Percentiles rank a stretch among this genome's conserved stretches.
Conservation (phyloP, 1,139 yeast species). For the Debaryomycetaceae sp. region DNA sequence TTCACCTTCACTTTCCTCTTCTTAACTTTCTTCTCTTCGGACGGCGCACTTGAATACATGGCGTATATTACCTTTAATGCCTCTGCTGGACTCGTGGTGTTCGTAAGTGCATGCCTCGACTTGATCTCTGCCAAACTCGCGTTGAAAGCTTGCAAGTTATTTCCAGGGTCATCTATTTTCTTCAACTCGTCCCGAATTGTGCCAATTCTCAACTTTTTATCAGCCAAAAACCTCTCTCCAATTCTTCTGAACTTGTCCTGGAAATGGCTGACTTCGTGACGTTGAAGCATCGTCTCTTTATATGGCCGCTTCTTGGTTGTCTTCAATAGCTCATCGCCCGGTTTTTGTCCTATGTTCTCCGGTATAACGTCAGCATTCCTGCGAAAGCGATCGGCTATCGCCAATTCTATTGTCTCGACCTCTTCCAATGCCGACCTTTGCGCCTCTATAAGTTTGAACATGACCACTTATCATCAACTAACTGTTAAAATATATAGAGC, state of each 20-base stretch:
- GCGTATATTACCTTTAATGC: slow-evolving; percentile 32
- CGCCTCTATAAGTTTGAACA: slow-evolving; percentile 33
- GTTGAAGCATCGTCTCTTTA: slow-evolving; percentile 53
- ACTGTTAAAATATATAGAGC: not conserved
- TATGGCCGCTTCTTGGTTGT: slow-evolving; percentile 29
- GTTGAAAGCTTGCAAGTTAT: slow-evolving; percentile 43
- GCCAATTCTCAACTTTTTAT: slow-evolving; percentile 13
- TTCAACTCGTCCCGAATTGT: slow-evolving; percentile 19
- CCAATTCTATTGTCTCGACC: slow-evolving; percentile 31
- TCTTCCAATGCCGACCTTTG: slow-evolving; percentile 39
- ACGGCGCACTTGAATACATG: slow-evolving; percentile 31
- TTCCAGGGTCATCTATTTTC: slow-evolving; percentile 23
- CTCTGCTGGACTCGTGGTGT: slow-evolving; percentile 19
- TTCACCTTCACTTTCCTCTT: slow-evolving; percentile 27
- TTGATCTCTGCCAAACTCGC: slow-evolving; percentile 30
- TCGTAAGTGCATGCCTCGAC: slow-evolving; percentile 14
- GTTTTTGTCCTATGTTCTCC: slow-evolving; percentile 7
- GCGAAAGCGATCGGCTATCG: slow-evolving; percentile 28
- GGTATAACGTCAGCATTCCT: slow-evolving; percentile 26
- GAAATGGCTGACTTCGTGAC: slow-evolving; percentile 64
- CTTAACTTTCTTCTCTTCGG: slow-evolving; percentile 11
- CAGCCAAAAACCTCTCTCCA: slow-evolving; percentile 22
- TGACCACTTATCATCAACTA: slow-evolving; percentile 6
- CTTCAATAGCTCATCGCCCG: slow-evolving; percentile 5
- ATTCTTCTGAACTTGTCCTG: slow-evolving; percentile 44